Conservation (phyloP, 2,329 filamentous ascomycete species). For the Didymella pomorum region DNA sequence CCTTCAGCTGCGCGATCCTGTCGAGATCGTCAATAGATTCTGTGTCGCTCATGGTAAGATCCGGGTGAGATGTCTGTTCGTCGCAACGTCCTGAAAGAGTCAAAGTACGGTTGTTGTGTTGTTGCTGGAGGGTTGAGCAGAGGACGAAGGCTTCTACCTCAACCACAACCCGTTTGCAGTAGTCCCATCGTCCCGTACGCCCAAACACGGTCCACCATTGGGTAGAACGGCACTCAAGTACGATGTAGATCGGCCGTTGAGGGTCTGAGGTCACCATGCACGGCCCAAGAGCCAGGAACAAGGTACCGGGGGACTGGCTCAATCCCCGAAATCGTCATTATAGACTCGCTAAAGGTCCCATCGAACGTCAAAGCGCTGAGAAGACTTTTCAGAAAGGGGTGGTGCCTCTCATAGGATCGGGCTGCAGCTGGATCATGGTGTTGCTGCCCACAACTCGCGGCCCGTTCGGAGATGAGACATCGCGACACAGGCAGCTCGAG, state of each 20-base stretch:
- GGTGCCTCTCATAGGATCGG: not conserved
- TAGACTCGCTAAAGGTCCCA: not conserved
- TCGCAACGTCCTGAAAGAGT: not conserved
- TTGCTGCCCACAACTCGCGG: slow-evolving; percentile 7
- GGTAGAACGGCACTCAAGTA: slow-evolving; percentile 3
- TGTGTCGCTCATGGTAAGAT: slow-evolving; percentile 9
- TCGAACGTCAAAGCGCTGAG: not conserved
- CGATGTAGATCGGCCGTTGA: slow-evolving; percentile 9
- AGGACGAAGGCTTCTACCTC: too few relatives aligned
- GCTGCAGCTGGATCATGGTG: not conserved
- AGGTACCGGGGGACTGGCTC: slow-evolving; percentile 1
- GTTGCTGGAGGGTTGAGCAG: not conserved
- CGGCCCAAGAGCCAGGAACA: slow-evolving; percentile 11
- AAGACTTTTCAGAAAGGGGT: not conserved
- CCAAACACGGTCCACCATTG: slow-evolving; percentile 7
- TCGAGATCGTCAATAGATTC: slow-evolving; percentile 9
- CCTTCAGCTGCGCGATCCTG: slow-evolving; percentile 7
- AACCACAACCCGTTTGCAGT: not conserved
- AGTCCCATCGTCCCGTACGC: not conserved
- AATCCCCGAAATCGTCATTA: slow-evolving; percentile 4
- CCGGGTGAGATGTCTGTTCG: not conserved
- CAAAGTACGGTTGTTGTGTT: not conserved
- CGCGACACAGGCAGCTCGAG: not conserved
- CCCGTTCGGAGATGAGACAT: slow-evolving; percentile 1
- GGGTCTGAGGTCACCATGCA: not conserved